Percentiles rank a stretch among this genome's conserved stretches.
These are phyloP conservation scores for Phytophthora pistaciae DNA, from an alignment of 352 stramenopile genomes.

Conservation along the genomic window DNA sequence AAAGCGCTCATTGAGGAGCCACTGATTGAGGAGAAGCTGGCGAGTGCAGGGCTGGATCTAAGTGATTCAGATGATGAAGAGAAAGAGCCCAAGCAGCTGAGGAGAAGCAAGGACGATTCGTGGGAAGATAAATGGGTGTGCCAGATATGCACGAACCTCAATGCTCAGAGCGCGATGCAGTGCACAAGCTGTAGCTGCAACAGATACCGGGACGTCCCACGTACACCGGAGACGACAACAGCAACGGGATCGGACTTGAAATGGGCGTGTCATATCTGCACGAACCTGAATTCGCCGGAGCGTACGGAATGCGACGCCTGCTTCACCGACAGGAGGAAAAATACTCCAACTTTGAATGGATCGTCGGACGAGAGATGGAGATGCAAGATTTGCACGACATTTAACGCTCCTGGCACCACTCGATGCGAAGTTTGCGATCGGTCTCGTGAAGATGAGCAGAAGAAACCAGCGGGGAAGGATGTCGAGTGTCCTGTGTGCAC, in stretches of 20 bases:
- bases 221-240: neutral
- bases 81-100: slow-evolving; percentile 17
- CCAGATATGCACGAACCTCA: slow-evolving; percentile 39
- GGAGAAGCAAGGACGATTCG: slow-evolving; percentile 4
- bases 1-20: slow-evolving; percentile 31
- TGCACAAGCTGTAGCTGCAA: slow-evolving; percentile 30
- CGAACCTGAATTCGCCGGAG: slow-evolving; percentile 32
- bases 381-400: slow-evolving; percentile 32
- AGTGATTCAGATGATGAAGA: slow-evolving; percentile 64
- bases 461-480: slow-evolving; percentile 15
- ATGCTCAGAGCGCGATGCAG: slow-evolving; percentile 23
- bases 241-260: slow-evolving; percentile 7
- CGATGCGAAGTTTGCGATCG: slow-evolving; percentile 38
- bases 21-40: slow-evolving; percentile 50
- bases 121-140: slow-evolving; percentile 42
- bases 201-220: slow-evolving; percentile 9
- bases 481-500: slow-evolving; percentile 65
- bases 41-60: slow-evolving; percentile 54
- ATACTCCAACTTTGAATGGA: neutral
- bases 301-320: slow-evolving; percentile 33
- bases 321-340: slow-evolving; percentile 7
- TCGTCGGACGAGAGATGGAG: slow-evolving; percentile 19
- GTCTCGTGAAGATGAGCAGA: slow-evolving; percentile 7
- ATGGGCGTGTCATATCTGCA: slow-evolving; percentile 44
- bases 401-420: slow-evolving; percentile 23